Evolutionary conservation across 2,329 filamentous ascomycete species (phyloP), one percentile per base, ranked within the genome.

Genomic region (Talaromyces sp.): DNA sequence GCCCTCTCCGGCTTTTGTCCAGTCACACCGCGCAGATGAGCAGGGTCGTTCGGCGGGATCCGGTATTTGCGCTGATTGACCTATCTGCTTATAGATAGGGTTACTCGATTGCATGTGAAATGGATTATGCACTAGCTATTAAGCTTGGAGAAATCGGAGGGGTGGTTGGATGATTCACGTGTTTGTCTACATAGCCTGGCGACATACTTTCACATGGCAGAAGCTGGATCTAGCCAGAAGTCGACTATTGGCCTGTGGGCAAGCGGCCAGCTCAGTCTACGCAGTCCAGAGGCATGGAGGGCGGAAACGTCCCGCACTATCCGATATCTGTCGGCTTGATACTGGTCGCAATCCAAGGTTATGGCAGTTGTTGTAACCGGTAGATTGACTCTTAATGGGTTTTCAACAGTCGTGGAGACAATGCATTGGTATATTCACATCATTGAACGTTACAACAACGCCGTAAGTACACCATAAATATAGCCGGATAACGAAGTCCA

Each of bases 21-120:
- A 35, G 25, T 50, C 27, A 31, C 15, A 49, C 11, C 17, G 25
- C 13, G 31, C n/a, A n/a, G 25, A 52, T 19, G 27, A 54, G 8
- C 50, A 56, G 33, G 52, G 33, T 39, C 37, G 33, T 56, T 57
- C 52, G 52, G 59, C 54, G 52, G 43, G 33, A 43, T 58, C 50
- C 52, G 61, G 49, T 43, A 15, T 19, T 43, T 25, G 27, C 27
- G 19, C 19, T 47, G 11, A 13, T 50, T 37, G 19, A 13, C 19
- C 31, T 37, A 37, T 35, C 31, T 22, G 22, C 19, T 11, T 35
- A 6, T 56, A 37, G 8, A 39, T 58, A 58, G 22, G 35, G 19
- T 61, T 43, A 62, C 49, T 57, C 37, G 59, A 58, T 58, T 25
- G 63, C 59, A 65, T 61, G 63, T 65, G 63, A 62, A 65, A 57